Percentiles rank a stretch among this genome's conserved stretches.
Conservation (phyloP, 805 yeast genomes). For the Lipomyces orientalis region DNA sequence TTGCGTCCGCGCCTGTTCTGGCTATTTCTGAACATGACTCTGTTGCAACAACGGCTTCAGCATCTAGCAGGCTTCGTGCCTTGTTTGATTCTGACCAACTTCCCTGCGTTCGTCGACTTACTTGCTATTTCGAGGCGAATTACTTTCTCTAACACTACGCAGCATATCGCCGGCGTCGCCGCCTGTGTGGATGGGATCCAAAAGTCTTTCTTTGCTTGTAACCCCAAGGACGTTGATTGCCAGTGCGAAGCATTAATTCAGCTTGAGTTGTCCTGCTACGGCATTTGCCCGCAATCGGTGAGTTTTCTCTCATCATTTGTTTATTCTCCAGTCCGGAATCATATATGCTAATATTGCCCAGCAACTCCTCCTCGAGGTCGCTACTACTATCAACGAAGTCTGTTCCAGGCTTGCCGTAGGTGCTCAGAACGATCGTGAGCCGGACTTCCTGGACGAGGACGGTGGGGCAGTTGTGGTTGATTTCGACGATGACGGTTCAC, state of each 20-base stretch:
- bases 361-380: constrained; percentile 28
- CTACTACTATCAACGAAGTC: constrained; percentile 28
- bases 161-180: constrained; percentile 37
- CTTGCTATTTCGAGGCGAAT: background rate
- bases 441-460: constrained; percentile 12
- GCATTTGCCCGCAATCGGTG: constrained; percentile 36
- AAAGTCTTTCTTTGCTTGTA: constrained; percentile 25
- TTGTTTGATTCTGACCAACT: constrained; percentile 33
- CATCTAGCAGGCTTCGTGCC: constrained; percentile 8
- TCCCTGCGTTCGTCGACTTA: constrained; percentile 31
- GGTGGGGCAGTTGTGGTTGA: background rate
- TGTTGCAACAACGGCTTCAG: background rate
- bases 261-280: constrained; percentile 36
- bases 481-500: background rate
- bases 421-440: constrained; percentile 15
- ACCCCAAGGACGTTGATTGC: constrained; percentile 27
- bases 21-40: constrained; percentile 2
- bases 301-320: background rate
- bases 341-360: constrained; percentile 7
- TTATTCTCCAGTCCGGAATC: background rate
- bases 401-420: constrained; percentile 23
- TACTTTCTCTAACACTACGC: background rate
- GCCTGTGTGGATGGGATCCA: constrained; percentile 33
- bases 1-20: constrained; percentile 3
- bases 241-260: constrained; percentile 33